Base-by-base conservation (phyloP, 2,329 filamentous ascomycete species). In the Colletotrichum musae region DNA sequence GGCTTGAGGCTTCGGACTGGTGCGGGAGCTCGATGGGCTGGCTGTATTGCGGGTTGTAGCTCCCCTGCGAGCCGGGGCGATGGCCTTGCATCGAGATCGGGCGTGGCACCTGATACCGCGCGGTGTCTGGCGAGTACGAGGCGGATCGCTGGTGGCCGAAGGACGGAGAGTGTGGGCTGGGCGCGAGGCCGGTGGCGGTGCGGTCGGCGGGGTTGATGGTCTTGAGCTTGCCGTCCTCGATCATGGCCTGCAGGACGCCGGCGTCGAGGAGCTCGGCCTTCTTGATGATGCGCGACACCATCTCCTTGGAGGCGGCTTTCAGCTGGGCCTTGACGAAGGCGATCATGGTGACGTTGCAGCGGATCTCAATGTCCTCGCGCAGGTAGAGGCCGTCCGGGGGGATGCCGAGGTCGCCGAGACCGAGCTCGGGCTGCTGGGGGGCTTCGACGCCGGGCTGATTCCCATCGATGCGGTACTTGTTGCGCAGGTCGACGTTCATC, bases 191-290 rank as follows among this genome's bases (percentile, higher is more conserved):
- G 10, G 75, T 73, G 64, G 75, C 76, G n/a, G 84, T 83, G 9
- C 84, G 80, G 74, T 88, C 86, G 71, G 83, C 84, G 6, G 85
- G 86, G 74, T 88, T 85, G 72, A 88, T 77, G 0, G 90, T 92
- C 80, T 84, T 89, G 68, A 92, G 82, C 74, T 82, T 87, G 54
- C 90, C 90, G 70, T 91, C 83, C 73, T 91, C 86, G 75, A 92
- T 88, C 89, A 93, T 92, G 64, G 88, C 91, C 50, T 88, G 87
- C 57, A 93, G 81, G 18, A 88, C 84, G 16, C 91, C 91, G 6
- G 90, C 83, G 73, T 93, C 91, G 47, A 93, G 82, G 24, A 93
- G 81, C 77, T 92, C 90, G 0, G 91, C 91, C 82, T 93, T 93
- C 75, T 92, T 91, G 75, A 92, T 89, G 76, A 93, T 87, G 57